A percentile compares a stretch with the other conserved stretches of the same genome.
These are phyloP conservation scores for Golubevia pallescens DNA, from an alignment of 1,284 basidiomycete species.

Conservation along the genomic window DNA sequence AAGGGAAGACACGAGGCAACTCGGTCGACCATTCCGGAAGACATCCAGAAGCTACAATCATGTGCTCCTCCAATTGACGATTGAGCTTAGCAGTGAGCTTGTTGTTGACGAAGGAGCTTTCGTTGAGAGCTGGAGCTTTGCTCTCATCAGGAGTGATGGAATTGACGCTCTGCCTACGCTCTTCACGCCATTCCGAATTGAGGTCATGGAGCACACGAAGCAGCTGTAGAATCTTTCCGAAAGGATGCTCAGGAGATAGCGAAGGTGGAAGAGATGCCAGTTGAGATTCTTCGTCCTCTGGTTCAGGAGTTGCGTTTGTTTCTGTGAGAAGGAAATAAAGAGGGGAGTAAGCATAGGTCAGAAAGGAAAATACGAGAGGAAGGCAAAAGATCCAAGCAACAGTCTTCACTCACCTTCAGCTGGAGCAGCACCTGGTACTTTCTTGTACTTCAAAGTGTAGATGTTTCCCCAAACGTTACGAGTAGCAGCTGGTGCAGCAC, in stretches of 20 bases:
- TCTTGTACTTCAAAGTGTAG: conserved; percentile 3
- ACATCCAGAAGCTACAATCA: conserved; percentile 75
- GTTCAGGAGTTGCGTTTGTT: conserved; percentile 33
- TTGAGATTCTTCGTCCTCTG: conserved; percentile 17
- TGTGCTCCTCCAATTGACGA: conserved; percentile 95
- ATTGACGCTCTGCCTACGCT: background rate
- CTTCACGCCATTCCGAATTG: conserved; percentile 42
- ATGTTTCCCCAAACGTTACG: conserved; percentile 1
- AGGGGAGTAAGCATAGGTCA: background rate
- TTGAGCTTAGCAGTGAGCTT: conserved; percentile 97
- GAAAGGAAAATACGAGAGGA: background rate
- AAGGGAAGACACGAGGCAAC: conserved; percentile 48
- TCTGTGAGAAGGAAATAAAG: conserved; percentile 4
- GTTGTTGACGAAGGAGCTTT: conserved; percentile 79
- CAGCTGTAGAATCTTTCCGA: conserved; percentile 48
- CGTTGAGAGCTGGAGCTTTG: conserved; percentile 19
- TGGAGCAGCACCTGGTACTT: conserved; percentile 1
- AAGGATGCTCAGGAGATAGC: conserved; percentile 39
- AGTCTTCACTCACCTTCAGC: background rate
- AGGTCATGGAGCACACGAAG: conserved; percentile 50
- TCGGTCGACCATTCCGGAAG: conserved; percentile 53
- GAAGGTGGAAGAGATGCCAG: conserved; percentile 40
- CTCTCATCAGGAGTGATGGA: background rate
- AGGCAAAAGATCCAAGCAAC: too few relatives aligned
- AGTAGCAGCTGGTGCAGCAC: conserved; percentile 9